These are phyloP conservation scores for Lactarius hatsudake DNA, from an alignment of 768 basidiomycete species.

Conservation along the genomic window DNA sequence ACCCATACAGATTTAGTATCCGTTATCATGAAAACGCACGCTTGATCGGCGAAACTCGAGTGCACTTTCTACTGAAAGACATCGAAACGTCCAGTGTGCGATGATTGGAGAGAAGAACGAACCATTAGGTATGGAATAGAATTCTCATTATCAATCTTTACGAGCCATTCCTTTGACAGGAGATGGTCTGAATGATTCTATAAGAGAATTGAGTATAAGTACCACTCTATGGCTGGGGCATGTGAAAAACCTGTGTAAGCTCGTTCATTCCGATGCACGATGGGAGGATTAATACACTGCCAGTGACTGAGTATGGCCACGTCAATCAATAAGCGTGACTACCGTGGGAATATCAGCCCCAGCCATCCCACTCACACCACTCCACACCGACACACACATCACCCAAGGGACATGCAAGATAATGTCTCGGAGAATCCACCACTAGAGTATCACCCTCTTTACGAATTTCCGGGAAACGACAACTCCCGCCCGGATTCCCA, in stretches of 20 bases:
- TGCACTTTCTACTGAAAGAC: constrained; percentile 52
- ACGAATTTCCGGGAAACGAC: constrained; percentile 58
- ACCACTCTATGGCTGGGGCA: background rate
- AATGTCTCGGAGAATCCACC: constrained; percentile 11
- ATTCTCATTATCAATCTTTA: constrained; percentile 55
- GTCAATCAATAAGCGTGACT: constrained; percentile 2
- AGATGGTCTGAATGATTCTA: constrained; percentile 59
- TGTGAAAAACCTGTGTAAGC: constrained; percentile 24
- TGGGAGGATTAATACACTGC: background rate
- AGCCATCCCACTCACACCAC: background rate
- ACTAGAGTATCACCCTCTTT: constrained; percentile 45
- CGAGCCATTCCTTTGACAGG: constrained; percentile 70
- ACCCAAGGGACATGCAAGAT: constrained; percentile 29
- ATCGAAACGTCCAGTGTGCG: constrained; percentile 4
- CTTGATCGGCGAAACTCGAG: constrained; percentile 51
- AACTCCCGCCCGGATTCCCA: constrained; percentile 2
- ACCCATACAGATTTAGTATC: constrained; percentile 74
- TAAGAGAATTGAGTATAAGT: background rate
- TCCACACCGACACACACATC: background rate
- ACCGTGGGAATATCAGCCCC: constrained; percentile 17
- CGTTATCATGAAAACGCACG: constrained; percentile 62
- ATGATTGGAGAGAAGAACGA: constrained; percentile 34
- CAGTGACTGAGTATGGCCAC: background rate
- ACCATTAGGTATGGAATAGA: constrained; percentile 74
- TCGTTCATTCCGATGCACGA: constrained; percentile 16